Base-by-base conservation (phyloP, 306 rosid species). In the Rosa multiflora region DNA sequence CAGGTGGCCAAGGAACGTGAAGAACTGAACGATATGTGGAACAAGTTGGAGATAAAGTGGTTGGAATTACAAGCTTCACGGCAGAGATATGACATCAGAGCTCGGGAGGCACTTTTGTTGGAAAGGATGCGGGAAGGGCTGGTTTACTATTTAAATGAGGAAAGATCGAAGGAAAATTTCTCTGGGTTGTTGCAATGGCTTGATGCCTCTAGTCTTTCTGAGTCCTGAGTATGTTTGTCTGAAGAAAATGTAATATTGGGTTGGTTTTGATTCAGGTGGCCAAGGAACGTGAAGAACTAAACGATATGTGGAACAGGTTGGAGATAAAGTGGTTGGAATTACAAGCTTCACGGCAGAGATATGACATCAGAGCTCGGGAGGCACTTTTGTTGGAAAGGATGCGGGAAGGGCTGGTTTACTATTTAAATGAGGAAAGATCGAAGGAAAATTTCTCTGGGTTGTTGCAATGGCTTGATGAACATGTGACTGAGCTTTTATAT, bases 281-380 rank as follows among this genome's bases (percentile, higher is more conserved):
- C 17, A 76, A 18, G 79, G 79, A 76, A 46, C 79, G n/a, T 4
- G 79, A 76, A 76, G 79, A 76, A 62, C 48, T 76, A 40, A 76
- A 29, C 4, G 79, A 49, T 44, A 18, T 18, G 26, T 76, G 79
- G 72, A 62, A 76, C 46, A 67, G 32, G 46, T 62, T 76, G 71
- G 79, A 76, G 79, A 62, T 23, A 0, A 76, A 62, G 71, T 76
- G 71, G 79, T 29, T 76, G 79, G 59, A 76, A 32, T 48, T 76
- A 62, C 70, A 76, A 76, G 37, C 47, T 44, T 76, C 79, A 17
- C 59, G 79, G n/a, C 79, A 76, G 72, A 76, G 79, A 76, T 61
- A 62, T 62, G 79, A 76, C 46, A 76, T 76, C 11, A 76, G 71
- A 76, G 79, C 79, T 62, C 79, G 79, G 5, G 79, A 76, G 79